A percentile compares a stretch with the other conserved stretches of the same genome.
Evolutionary conservation across 192 early-diverging fungal species (phyloP).

Genomic region (Podila verticillata): DNA sequence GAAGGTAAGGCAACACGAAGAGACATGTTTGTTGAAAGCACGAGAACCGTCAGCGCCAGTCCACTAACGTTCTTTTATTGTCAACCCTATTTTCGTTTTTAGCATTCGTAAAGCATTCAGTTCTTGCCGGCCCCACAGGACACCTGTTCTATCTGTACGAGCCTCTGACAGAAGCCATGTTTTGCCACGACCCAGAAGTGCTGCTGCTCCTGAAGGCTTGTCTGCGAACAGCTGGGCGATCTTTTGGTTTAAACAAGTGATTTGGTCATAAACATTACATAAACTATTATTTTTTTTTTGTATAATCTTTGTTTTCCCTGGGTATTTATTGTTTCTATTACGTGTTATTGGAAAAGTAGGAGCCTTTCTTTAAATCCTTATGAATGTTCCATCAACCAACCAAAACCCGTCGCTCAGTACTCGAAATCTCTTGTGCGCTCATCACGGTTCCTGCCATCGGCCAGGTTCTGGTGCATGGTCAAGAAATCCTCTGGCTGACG

Average conservation of each 20-base stretch:
- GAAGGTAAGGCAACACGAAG: no score
- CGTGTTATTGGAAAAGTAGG: no score
- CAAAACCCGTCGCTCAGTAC: background rate
- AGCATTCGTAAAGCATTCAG: conserved; percentile 15
- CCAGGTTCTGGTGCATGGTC: conserved; percentile 19
- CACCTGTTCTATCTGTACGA: conserved; percentile 79
- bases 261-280: background rate
- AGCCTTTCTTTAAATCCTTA: no score
- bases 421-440: conserved; percentile 1
- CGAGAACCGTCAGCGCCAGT: no score
- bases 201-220: conserved; percentile 48
- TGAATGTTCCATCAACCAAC: background rate
- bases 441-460: background rate
- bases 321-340: no score
- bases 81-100: background rate
- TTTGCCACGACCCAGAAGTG: conserved; percentile 57
- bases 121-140: conserved; percentile 63
- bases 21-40: no score
- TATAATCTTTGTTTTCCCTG: no score
- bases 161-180: conserved; percentile 65
- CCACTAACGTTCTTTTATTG: no score
- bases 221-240: conserved; percentile 52
- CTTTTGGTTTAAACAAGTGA: conserved; percentile 40
- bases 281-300: no score
- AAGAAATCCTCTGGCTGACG: conserved; percentile 34